Evolutionary conservation across 768 basidiomycete genomes (phyloP).

Genomic region (Tephrocybe sp.): DNA sequence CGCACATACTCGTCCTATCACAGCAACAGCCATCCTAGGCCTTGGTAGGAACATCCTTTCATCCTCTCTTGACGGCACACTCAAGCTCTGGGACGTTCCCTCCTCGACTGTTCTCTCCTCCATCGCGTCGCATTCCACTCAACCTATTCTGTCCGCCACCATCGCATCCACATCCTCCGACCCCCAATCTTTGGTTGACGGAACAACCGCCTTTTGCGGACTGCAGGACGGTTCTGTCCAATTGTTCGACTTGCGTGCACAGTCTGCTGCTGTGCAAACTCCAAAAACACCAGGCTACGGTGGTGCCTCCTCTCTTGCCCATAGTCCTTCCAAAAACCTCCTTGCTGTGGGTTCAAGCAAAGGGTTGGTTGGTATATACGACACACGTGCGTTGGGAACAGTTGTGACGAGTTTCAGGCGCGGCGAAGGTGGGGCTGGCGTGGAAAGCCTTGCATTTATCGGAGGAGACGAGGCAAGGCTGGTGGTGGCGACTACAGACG

Average conservation of each 20-base stretch:
- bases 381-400: constrained; percentile 33
- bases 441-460: constrained; percentile 49
- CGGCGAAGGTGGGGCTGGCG: constrained; percentile 42
- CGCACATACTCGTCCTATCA: constrained; percentile 67
- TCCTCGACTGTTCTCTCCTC: constrained; percentile 47
- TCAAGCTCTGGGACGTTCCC: constrained; percentile 75
- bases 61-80: constrained; percentile 63
- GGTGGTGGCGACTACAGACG: constrained; percentile 56
- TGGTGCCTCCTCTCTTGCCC: constrained; percentile 43
- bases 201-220: constrained; percentile 46
- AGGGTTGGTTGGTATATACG: constrained; percentile 58
- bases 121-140: constrained; percentile 34
- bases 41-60: constrained; percentile 69
- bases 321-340: constrained; percentile 36
- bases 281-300: constrained; percentile 27
- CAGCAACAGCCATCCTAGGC: constrained; percentile 61
- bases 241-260: constrained; percentile 52
- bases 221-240: constrained; percentile 57
- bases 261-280: constrained; percentile 24
- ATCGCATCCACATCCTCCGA: constrained; percentile 35
- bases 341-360: constrained; percentile 59
- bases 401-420: constrained; percentile 35
- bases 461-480: constrained; percentile 22
- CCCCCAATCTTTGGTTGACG: constrained; percentile 30
- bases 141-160: constrained; percentile 44